Evolutionary conservation across 1,284 basidiomycete genomes (phyloP).

Genomic region (Sporisorium scitamineum): DNA sequence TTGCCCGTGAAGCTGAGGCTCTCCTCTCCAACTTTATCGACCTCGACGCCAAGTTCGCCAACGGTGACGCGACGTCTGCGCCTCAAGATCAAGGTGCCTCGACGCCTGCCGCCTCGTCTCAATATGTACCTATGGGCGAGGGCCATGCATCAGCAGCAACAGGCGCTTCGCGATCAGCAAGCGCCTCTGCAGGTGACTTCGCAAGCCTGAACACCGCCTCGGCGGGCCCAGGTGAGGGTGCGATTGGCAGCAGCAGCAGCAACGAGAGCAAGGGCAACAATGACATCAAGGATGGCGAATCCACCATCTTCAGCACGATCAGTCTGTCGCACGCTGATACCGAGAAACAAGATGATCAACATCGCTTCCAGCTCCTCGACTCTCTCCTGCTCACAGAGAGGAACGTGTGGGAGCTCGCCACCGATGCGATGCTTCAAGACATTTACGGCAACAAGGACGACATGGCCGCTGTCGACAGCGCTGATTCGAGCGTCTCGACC

Average conservation of each 20-base stretch:
- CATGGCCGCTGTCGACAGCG: not conserved
- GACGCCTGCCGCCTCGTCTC: conserved; percentile 44
- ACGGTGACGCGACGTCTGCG: conserved; percentile 47
- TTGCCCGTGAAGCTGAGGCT: conserved; percentile 56
- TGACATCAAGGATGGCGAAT: conserved; percentile 5
- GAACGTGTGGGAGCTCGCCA: conserved; percentile 46
- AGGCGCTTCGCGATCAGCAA: conserved; percentile 38
- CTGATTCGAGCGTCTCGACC: conserved; percentile 11
- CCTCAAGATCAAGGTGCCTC: conserved; percentile 50
- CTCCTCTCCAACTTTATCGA: conserved; percentile 53
- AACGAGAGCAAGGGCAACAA: conserved; percentile 1
- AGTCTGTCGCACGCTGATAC: conserved; percentile 18
- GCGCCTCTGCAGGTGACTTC: conserved; percentile 37
- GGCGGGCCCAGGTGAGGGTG: conserved; percentile 19
- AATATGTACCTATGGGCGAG: conserved; percentile 47
- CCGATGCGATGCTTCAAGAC: conserved; percentile 49
- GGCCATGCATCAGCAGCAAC: conserved; percentile 33
- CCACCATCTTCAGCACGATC: conserved; percentile 35
- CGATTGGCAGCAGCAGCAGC: conserved; percentile 21
- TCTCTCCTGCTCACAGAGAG: conserved; percentile 37
- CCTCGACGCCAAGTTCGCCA: conserved; percentile 45
- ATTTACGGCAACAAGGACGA: conserved; percentile 30
- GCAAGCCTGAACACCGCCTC: conserved; percentile 39
- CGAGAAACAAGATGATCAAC: conserved; percentile 22
- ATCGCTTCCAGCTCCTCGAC: conserved; percentile 39